Conservation (phyloP, 495 filamentous ascomycete species). For the Extremus antarcticus region DNA sequence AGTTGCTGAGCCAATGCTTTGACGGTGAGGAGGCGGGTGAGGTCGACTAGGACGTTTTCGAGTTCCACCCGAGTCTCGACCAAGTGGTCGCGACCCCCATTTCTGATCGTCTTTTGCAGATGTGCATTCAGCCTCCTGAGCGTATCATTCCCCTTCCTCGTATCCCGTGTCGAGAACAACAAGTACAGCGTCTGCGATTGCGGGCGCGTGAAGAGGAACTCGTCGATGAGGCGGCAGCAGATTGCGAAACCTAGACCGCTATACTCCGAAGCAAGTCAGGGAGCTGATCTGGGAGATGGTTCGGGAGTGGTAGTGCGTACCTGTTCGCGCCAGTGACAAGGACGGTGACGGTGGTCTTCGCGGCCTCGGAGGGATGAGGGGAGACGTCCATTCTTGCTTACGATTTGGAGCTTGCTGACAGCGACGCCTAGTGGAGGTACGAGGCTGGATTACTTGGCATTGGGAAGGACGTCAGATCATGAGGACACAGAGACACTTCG, state of each 20-base stretch:
- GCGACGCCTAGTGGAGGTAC: no score
- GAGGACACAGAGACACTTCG: no score
- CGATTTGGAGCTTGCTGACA: no score
- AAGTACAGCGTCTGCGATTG: conserved; percentile 50
- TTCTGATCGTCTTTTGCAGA: conserved; percentile 25
- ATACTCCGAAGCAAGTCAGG: conserved; percentile 2
- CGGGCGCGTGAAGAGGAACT: conserved; percentile 64
- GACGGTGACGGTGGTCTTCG: conserved; percentile 31
- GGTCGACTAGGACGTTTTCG: conserved; percentile 42
- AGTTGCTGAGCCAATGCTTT: conserved; percentile 41
- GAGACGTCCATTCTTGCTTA: not conserved
- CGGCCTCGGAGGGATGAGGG: not conserved
- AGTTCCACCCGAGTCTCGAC: conserved; percentile 34
- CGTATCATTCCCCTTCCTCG: conserved; percentile 49
- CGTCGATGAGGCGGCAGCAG: conserved; percentile 77
- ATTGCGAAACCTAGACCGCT: conserved; percentile 88
- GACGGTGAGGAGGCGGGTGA: conserved; percentile 45
- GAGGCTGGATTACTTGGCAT: no score
- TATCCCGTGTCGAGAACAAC: conserved; percentile 54
- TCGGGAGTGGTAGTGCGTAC: conserved; percentile 32
- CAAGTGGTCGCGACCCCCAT: conserved; percentile 41
- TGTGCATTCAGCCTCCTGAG: conserved; percentile 43
- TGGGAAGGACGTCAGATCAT: no score
- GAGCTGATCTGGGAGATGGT: not conserved
- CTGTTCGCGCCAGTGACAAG: conserved; percentile 69